These are phyloP conservation scores for Neurospora sp. DNA, from an alignment of 495 filamentous ascomycete species.

Conservation along the genomic window DNA sequence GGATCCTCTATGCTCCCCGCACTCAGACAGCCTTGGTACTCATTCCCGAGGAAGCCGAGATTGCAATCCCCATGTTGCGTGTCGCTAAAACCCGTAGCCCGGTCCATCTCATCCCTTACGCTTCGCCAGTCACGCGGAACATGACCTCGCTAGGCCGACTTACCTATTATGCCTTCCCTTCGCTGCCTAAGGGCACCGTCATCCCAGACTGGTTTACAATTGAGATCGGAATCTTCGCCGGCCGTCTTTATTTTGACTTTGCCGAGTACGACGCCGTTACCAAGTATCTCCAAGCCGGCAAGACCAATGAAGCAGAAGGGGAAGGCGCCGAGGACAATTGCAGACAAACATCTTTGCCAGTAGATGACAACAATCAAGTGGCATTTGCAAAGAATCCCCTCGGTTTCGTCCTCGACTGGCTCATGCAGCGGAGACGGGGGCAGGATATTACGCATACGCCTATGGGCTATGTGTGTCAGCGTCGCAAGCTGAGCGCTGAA, in stretches of 20 bases:
- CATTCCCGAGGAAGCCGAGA: conserved; percentile 44
- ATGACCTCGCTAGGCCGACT: conserved; percentile 46
- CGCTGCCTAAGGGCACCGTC: conserved; percentile 22
- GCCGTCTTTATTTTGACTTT: conserved; percentile 44
- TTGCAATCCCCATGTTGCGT: conserved; percentile 31
- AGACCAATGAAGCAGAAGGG: not conserved
- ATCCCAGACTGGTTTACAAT: conserved; percentile 36
- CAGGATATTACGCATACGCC: conserved; percentile 45
- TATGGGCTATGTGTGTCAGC: conserved; percentile 41
- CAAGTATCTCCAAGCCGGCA: not conserved
- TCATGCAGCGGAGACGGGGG: conserved; percentile 38
- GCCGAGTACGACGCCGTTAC: conserved; percentile 19
- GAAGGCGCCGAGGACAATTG: not conserved
- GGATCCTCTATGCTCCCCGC: conserved; percentile 20
- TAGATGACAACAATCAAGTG: not conserved
- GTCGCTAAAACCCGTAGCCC: conserved; percentile 1
- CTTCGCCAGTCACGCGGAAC: conserved; percentile 39
- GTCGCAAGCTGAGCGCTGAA: not conserved
- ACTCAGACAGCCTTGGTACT: conserved; percentile 35
- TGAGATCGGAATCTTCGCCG: conserved; percentile 46
- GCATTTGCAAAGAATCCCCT: conserved; percentile 21
- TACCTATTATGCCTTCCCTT: conserved; percentile 37
- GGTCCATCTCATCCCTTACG: conserved; percentile 34
- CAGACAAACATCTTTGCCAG: not conserved
- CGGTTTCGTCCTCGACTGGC: conserved; percentile 41